Conservation (phyloP, 352 stramenopile genomes). For the Phytophthora hibernalis region DNA sequence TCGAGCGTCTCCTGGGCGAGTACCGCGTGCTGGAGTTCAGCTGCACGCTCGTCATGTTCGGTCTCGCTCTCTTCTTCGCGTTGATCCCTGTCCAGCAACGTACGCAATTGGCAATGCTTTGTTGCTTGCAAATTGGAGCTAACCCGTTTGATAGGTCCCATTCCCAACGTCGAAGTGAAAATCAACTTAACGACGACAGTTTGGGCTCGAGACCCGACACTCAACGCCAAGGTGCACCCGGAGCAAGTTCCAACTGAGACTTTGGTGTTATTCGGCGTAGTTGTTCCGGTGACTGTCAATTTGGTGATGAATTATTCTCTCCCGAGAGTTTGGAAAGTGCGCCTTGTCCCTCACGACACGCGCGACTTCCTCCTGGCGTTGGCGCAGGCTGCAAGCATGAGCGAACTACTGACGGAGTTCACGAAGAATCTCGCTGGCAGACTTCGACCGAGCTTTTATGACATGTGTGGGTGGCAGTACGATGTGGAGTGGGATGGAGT, state of each 20-base stretch:
- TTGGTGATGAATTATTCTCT: conserved; percentile 67
- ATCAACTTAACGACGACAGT: conserved; percentile 47
- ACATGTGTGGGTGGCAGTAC: conserved; percentile 83
- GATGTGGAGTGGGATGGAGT: conserved; percentile 68
- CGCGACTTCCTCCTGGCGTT: conserved; percentile 74
- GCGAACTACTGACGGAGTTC: conserved; percentile 71
- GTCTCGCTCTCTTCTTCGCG: conserved; percentile 53
- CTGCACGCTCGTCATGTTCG: conserved; percentile 57
- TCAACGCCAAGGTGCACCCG: conserved; percentile 50
- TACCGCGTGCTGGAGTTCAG: conserved; percentile 68
- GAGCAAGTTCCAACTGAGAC: conserved; percentile 60
- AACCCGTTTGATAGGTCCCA: conserved; percentile 11
- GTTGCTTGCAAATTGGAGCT: background rate
- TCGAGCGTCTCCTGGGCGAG: conserved; percentile 19
- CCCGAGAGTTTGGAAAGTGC: conserved; percentile 49
- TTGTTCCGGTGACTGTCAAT: conserved; percentile 53
- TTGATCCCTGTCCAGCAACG: conserved; percentile 58
- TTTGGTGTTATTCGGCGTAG: conserved; percentile 41
- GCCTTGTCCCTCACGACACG: conserved; percentile 65
- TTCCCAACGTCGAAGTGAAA: conserved; percentile 54
- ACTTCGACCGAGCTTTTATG: conserved; percentile 77
- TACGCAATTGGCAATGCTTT: background rate
- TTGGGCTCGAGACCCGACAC: conserved; percentile 56
- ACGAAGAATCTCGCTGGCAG: conserved; percentile 73
- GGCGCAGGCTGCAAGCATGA: conserved; percentile 54